These are phyloP conservation scores for Isoetes taiwanensis DNA, from an alignment of 75 land plant genomes.

Conservation along the genomic window DNA sequence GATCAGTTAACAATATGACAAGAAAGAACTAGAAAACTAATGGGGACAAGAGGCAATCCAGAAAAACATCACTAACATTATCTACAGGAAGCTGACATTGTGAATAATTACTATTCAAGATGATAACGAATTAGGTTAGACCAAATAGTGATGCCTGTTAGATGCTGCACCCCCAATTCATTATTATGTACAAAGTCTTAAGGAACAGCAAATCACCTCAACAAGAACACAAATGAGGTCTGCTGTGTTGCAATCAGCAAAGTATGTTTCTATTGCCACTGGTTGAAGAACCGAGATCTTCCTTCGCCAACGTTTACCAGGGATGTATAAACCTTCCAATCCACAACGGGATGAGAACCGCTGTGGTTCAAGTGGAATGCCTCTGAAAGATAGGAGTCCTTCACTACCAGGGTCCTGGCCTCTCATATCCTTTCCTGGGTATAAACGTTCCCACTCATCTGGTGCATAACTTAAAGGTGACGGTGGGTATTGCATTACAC, in stretches of 20 bases:
- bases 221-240: constrained; percentile 84
- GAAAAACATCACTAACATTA: too few relatives aligned
- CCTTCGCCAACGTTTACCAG: constrained; percentile 88
- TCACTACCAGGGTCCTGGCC: constrained; percentile 42
- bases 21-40: too few relatives aligned
- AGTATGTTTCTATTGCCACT: constrained; percentile 60
- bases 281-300: constrained; percentile 84
- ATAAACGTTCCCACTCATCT: constrained; percentile 45
- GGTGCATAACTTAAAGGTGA: constrained; percentile 28
- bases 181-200: too few relatives aligned
- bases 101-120: too few relatives aligned
- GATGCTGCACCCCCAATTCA: too few relatives aligned
- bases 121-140: too few relatives aligned
- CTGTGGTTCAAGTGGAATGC: constrained; percentile 72
- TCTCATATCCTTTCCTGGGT: constrained; percentile 33
- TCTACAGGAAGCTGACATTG: too few relatives aligned
- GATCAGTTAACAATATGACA: too few relatives aligned
- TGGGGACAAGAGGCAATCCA: too few relatives aligned
- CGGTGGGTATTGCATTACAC: constrained; percentile 22
- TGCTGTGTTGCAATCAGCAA: constrained; percentile 80
- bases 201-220: constrained; percentile 43
- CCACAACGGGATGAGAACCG: constrained; percentile 88
- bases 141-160: too few relatives aligned
- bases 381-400: constrained; percentile 78
- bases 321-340: constrained; percentile 81